Percentiles rank a stretch among this genome's conserved stretches.
Evolutionary conservation across 148 eudicot genomes (phyloP).

Genomic region (Camellia lanceoleosa): DNA sequence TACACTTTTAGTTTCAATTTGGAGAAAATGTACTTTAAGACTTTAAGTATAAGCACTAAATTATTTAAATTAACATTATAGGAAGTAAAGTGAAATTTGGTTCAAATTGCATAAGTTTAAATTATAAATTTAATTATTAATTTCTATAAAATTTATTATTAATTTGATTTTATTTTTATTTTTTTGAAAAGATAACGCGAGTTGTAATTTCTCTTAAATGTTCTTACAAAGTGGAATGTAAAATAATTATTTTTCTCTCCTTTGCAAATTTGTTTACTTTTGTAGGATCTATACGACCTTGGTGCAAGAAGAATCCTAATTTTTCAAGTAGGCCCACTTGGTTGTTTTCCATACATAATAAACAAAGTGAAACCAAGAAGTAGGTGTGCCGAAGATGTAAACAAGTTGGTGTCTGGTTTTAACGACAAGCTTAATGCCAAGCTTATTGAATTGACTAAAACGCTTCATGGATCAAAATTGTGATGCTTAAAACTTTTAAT

Average conservation of each 20-base stretch:
- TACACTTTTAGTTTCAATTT: too few species aligned
- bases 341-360: conserved; percentile 9
- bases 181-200: background rate
- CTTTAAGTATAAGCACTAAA: too few species aligned
- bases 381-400: background rate
- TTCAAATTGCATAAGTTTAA: too few species aligned
- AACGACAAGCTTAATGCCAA: conserved; percentile 8
- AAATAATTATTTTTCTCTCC: background rate
- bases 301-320: conserved; percentile 9
- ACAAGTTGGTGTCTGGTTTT: background rate
- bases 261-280: background rate
- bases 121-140: too few species aligned
- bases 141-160: too few species aligned
- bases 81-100: too few species aligned
- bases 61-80: too few species aligned
- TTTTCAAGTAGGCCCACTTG: conserved; percentile 13
- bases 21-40: too few species aligned
- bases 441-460: background rate
- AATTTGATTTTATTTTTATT: background rate
- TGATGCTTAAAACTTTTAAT: background rate
- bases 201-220: too few species aligned
- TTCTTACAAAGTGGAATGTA: background rate
- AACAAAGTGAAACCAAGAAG: conserved; percentile 10
- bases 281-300: conserved; percentile 7
- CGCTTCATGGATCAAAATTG: background rate